phyloP scores from a whole-genome alignment of 1,139 yeast species.

The Candida sanyaensis region DNA sequence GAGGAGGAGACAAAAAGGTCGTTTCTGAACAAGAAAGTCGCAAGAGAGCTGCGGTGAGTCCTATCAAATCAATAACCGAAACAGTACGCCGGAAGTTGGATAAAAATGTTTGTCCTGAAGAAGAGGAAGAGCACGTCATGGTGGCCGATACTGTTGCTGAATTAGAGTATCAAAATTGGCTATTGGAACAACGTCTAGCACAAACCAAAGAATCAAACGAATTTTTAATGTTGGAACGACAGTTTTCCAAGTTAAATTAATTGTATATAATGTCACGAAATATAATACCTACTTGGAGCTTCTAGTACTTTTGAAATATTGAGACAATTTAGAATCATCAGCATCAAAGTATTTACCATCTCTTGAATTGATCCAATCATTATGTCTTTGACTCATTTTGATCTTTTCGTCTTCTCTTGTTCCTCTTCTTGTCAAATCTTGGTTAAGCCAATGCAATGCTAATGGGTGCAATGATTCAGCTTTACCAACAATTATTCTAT shows the following conservation, averaged over 20 bases:
- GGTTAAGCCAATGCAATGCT: constrained; percentile 63
- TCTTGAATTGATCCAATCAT: constrained; percentile 45
- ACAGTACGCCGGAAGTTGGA: constrained; percentile 7
- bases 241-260: constrained; percentile 12
- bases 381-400: constrained; percentile 45
- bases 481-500: constrained; percentile 35
- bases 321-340: constrained; percentile 43
- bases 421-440: constrained; percentile 57
- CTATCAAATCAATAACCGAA: constrained; percentile 3
- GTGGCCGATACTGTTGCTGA: constrained; percentile 11
- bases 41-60: constrained; percentile 8
- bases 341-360: constrained; percentile 50
- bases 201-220: constrained; percentile 14
- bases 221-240: constrained; percentile 20
- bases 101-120: neutral
- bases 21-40: neutral
- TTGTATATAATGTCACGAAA: constrained; percentile 5
- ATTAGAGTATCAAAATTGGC: constrained; percentile 19
- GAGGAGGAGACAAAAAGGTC: neutral
- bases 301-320: constrained; percentile 51
- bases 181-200: constrained; percentile 14
- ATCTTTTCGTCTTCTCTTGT: constrained; percentile 51
- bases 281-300: constrained; percentile 15
- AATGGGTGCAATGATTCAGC: constrained; percentile 68
- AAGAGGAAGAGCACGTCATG: neutral